phyloP scores from a whole-genome alignment of 163 green algal genomes.

The Prototheca cutis region DNA sequence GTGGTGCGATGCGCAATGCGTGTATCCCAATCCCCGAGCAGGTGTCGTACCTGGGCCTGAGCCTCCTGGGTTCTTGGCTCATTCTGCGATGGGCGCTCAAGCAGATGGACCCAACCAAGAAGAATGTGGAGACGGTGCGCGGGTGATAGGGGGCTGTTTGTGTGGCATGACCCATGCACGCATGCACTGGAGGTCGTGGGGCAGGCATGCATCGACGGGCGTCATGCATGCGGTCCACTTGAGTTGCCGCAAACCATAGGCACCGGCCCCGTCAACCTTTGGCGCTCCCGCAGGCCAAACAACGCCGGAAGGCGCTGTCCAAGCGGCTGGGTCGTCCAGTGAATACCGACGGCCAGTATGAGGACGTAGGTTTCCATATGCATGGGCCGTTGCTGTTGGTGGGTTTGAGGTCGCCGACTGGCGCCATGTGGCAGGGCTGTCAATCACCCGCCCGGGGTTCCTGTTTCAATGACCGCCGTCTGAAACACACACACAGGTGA shows the following conservation, averaged over 20 bases:
- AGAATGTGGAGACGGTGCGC: slow-evolving; percentile 2
- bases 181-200: neutral
- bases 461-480: too few species aligned
- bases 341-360: slow-evolving; percentile 25
- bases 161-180: neutral
- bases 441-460: too few species aligned
- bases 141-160: neutral
- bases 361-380: slow-evolving; percentile 15
- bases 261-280: too few species aligned
- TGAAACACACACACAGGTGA: too few species aligned
- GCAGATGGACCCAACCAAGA: slow-evolving; percentile 27
- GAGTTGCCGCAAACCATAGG: too few species aligned
- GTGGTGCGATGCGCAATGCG: too few species aligned
- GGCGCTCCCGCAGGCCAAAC: slow-evolving; percentile 16
- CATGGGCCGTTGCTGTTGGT: neutral
- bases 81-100: slow-evolving; percentile 33
- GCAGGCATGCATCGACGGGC: too few species aligned
- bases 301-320: slow-evolving; percentile 17
- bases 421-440: too few species aligned
- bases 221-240: too few species aligned
- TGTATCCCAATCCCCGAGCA: too few species aligned
- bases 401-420: too few species aligned
- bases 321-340: slow-evolving; percentile 20
- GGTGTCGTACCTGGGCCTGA: slow-evolving; percentile 27
- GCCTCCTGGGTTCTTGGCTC: slow-evolving; percentile 30